A percentile compares a stretch with the other conserved stretches of the same genome.
Conservation (phyloP, 2,329 filamentous ascomycete species). For the Coleophoma eucalyptorum region DNA sequence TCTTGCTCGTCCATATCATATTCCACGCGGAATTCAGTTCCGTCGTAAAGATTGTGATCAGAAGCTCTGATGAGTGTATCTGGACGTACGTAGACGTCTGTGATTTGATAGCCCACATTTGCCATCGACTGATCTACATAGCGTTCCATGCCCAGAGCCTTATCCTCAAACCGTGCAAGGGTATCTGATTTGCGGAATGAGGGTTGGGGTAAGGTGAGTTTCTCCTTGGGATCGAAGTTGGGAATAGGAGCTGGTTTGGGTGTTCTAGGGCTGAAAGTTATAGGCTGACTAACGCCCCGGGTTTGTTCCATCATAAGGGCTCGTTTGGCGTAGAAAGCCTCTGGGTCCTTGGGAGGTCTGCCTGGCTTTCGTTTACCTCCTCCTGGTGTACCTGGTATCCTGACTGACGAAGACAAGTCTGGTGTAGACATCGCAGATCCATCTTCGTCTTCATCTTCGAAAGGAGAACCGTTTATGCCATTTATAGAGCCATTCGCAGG, state of each 20-base stretch:
- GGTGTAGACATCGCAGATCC: conserved; percentile 11
- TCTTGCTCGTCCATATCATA: conserved; percentile 99
- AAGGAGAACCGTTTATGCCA: conserved; percentile 26
- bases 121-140: conserved; percentile 97
- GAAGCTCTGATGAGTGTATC: conserved; percentile 66
- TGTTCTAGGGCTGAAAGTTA: conserved; percentile 42
- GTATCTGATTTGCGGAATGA: conserved; percentile 74
- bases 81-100: conserved; percentile 79
- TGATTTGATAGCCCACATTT: conserved; percentile 93
- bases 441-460: conserved; percentile 14
- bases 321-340: conserved; percentile 51
- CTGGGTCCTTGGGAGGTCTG: conserved; percentile 58
- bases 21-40: conserved; percentile 69
- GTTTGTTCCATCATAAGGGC: conserved; percentile 29
- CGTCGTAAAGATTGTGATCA: conserved; percentile 57
- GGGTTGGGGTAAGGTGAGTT: conserved; percentile 72
- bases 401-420: conserved; percentile 12
- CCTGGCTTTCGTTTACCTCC: conserved; percentile 55
- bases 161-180: conserved; percentile 79
- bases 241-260: conserved; percentile 71
- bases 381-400: conserved; percentile 31
- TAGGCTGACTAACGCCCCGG: conserved; percentile 8
- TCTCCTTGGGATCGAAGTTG: conserved; percentile 77
- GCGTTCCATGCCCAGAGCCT: conserved; percentile 77
- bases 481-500: conserved; percentile 36